Percentiles rank a stretch among this genome's conserved stretches.
These are phyloP conservation scores for Spizellomyces punctatus DNA, from an alignment of 192 early-diverging fungal species.

Conservation along the genomic window DNA sequence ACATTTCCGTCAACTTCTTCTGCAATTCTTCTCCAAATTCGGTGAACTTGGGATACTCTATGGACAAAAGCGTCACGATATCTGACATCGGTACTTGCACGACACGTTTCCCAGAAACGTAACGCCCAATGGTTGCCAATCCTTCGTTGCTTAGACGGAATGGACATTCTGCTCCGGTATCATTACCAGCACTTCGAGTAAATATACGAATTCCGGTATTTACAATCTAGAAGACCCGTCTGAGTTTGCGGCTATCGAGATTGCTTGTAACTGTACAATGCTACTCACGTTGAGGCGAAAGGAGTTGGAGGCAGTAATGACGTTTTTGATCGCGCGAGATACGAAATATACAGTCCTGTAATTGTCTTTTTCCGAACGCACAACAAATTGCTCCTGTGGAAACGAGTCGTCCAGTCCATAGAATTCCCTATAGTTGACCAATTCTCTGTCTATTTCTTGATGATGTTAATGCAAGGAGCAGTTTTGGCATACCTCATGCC, in stretches of 20 bases:
- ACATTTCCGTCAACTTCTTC: not conserved
- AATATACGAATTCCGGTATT: conserved; percentile 94
- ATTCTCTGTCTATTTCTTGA: conserved; percentile 22
- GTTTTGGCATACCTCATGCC: not conserved
- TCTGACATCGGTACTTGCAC: conserved; percentile 30
- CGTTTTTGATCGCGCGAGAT: conserved; percentile 71
- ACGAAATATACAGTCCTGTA: conserved; percentile 85
- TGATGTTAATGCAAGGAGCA: not conserved
- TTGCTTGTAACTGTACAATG: not conserved
- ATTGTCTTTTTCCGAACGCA: conserved; percentile 74
- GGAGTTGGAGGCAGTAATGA: conserved; percentile 65
- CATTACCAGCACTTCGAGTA: conserved; percentile 50
- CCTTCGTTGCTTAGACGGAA: conserved; percentile 56
- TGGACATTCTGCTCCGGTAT: conserved; percentile 23
- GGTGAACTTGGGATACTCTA: conserved; percentile 46
- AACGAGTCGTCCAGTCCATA: conserved; percentile 79
- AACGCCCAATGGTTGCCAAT: conserved; percentile 36
- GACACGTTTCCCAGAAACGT: conserved; percentile 28
- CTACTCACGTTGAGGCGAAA: conserved; percentile 40
- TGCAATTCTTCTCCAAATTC: conserved; percentile 34
- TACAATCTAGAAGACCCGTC: conserved; percentile 61
- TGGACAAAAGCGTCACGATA: conserved; percentile 35
- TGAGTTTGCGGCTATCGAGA: too few relatives aligned
- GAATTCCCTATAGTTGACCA: conserved; percentile 32
- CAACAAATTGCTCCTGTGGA: conserved; percentile 81